These are phyloP conservation scores for Meira nashicola DNA, from an alignment of 1,284 basidiomycete species.

Conservation along the genomic window DNA sequence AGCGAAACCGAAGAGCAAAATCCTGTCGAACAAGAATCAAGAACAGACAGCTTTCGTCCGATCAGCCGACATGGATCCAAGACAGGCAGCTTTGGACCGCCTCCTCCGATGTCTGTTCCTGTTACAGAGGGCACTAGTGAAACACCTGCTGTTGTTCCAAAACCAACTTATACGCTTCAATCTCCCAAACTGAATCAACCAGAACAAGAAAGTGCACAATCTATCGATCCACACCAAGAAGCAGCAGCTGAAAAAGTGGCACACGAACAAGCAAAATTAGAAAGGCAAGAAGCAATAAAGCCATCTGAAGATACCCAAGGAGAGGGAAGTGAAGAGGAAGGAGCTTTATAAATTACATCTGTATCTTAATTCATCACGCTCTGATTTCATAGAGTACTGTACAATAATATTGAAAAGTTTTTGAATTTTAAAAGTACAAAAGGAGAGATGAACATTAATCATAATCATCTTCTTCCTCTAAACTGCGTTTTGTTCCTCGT, in stretches of 20 bases:
- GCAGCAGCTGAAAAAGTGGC: constrained; percentile 6
- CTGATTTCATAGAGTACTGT: background rate
- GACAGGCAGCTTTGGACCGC: too few relatives aligned
- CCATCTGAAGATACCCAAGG: background rate
- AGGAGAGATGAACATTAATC: constrained; percentile 23
- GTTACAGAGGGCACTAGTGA: too few relatives aligned
- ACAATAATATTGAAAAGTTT: background rate
- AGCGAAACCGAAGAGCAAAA: too few relatives aligned
- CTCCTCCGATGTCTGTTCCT: too few relatives aligned
- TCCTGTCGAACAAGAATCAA: too few relatives aligned
- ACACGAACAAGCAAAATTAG: background rate
- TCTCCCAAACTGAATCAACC: background rate
- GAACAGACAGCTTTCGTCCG: too few relatives aligned
- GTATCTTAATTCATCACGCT: background rate
- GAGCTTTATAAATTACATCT: background rate
- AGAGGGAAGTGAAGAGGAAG: constrained; percentile 2
- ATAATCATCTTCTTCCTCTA: constrained; percentile 52
- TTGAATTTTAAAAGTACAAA: background rate
- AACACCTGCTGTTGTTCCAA: too few relatives aligned
- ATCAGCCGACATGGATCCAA: too few relatives aligned
- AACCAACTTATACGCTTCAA: too few relatives aligned
- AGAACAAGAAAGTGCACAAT: too few relatives aligned
- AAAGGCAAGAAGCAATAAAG: background rate
- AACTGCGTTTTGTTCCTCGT: constrained; percentile 38
- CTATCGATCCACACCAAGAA: constrained; percentile 4